Percentiles rank a stretch among this genome's conserved stretches.
phyloP scores from a whole-genome alignment of 257 asterid genomes.

The Fraxinus pennsylvanica region DNA sequence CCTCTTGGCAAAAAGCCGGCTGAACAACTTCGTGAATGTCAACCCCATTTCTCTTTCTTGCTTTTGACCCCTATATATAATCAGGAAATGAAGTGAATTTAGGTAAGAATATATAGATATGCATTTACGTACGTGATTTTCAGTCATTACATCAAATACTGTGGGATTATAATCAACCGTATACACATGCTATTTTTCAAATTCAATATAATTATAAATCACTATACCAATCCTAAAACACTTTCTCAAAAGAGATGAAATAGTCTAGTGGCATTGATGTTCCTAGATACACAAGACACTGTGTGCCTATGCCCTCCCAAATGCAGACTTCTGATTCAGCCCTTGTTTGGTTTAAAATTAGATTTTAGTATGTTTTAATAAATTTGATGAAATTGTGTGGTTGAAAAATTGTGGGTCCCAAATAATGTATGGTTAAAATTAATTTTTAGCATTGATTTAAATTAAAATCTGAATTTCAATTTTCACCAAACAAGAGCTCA shows the following conservation, averaged over 20 bases:
- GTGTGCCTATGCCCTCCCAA: background rate
- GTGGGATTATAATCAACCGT: background rate
- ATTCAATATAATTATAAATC: background rate
- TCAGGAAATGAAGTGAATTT: background rate
- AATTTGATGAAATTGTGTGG: too few relatives aligned
- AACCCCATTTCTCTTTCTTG: conserved; percentile 66
- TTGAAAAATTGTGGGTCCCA: too few relatives aligned
- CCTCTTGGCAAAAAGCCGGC: conserved; percentile 88
- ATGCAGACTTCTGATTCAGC: background rate
- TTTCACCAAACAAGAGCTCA: background rate
- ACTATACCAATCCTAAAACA: background rate
- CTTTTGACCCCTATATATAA: conserved; percentile 38
- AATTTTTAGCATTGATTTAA: too few relatives aligned
- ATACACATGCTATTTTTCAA: background rate
- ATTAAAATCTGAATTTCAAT: too few relatives aligned
- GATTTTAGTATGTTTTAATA: too few relatives aligned
- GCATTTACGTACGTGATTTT: background rate
- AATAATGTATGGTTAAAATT: too few relatives aligned
- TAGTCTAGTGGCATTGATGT: background rate
- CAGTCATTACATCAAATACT: background rate
- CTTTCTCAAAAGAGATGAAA: background rate
- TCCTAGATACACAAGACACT: background rate
- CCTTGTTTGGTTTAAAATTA: too few relatives aligned
- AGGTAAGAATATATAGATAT: background rate
- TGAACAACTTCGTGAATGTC: conserved; percentile 77